Percentiles rank a stretch among this genome's conserved stretches.
Evolutionary conservation across 768 basidiomycete genomes (phyloP).

Genomic region (Amanita inopinata): DNA sequence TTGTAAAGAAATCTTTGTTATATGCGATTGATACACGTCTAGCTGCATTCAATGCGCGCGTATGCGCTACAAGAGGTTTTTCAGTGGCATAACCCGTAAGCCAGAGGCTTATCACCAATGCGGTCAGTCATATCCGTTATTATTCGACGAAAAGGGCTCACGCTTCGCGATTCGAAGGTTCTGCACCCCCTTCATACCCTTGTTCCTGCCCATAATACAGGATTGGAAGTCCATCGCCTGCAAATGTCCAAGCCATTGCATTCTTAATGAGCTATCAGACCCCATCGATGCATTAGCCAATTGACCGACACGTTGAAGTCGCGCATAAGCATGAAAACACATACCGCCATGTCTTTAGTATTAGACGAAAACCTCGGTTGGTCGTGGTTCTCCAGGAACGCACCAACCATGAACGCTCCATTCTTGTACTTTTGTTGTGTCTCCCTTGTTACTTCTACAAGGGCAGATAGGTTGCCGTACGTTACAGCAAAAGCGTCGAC

Average conservation of each 20-base stretch:
- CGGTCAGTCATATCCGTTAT: not conserved
- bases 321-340: not conserved
- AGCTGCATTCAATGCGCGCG: constrained; percentile 40
- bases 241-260: constrained; percentile 54
- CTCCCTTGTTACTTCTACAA: constrained; percentile 18
- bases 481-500: constrained; percentile 44
- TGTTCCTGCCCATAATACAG: constrained; percentile 70
- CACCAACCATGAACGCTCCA: constrained; percentile 33
- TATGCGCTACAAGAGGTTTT: constrained; percentile 37
- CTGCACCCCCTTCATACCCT: constrained; percentile 42
- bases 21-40: constrained; percentile 38
- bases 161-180: constrained; percentile 61
- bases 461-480: constrained; percentile 36
- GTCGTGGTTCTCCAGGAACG: constrained; percentile 68
- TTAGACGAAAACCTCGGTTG: constrained; percentile 46
- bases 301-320: too few species aligned
- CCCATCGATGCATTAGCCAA: not conserved
- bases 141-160: constrained; percentile 14
- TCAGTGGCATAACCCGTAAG: constrained; percentile 40
- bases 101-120: constrained; percentile 40
- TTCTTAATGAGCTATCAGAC: constrained; percentile 36
- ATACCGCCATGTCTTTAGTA: constrained; percentile 37
- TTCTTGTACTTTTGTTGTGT: constrained; percentile 35
- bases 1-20: constrained; percentile 35
- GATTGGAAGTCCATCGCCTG: constrained; percentile 62